Percentiles rank a stretch among this genome's conserved stretches.
Conservation (phyloP, 1,139 yeast species). For the Pichia norvegensis region DNA sequence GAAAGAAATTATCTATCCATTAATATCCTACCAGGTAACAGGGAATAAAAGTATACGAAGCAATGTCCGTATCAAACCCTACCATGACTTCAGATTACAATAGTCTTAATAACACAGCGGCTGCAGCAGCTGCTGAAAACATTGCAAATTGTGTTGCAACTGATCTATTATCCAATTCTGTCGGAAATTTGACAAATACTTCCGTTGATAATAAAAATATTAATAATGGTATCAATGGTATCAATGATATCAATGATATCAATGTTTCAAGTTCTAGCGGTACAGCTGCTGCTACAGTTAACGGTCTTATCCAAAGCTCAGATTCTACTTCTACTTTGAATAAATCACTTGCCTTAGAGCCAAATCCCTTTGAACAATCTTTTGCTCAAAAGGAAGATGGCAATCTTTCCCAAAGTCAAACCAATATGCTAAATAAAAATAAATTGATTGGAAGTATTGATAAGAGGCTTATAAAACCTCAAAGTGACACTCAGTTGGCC, state of each 20-base stretch:
- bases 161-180: background rate
- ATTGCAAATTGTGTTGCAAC: background rate
- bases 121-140: background rate
- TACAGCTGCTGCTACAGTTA: background rate
- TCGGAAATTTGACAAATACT: background rate
- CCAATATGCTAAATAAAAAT: constrained; percentile 7
- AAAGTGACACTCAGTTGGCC: constrained; percentile 9
- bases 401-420: background rate
- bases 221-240: too few species aligned
- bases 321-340: background rate
- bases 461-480: constrained; percentile 8
- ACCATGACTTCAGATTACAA: background rate
- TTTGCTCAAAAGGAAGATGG: constrained; percentile 52
- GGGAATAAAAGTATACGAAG: too few species aligned
- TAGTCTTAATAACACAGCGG: background rate
- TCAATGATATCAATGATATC: too few species aligned
- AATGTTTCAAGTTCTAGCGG: background rate
- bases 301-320: background rate
- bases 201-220: too few species aligned
- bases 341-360: constrained; percentile 46
- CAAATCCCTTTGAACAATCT: constrained; percentile 91
- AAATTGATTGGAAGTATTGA: background rate
- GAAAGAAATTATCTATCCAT: too few species aligned
- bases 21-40: too few species aligned
- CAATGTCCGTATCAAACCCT: background rate